A percentile compares a stretch with the other conserved stretches of the same genome.
phyloP scores from a whole-genome alignment of 2,329 filamentous ascomycete genomes.

The Talaromyces sp. region DNA sequence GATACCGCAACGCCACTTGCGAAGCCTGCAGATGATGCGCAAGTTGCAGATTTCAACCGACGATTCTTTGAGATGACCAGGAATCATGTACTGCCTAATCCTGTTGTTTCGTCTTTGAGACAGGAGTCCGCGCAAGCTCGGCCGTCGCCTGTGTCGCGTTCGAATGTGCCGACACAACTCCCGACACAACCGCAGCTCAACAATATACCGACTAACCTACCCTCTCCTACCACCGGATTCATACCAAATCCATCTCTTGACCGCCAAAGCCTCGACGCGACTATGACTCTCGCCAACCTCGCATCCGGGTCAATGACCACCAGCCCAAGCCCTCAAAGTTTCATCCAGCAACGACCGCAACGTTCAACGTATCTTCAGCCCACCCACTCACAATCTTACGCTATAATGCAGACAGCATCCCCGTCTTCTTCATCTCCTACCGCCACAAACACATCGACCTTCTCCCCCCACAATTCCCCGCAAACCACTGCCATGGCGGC shows the following conservation, averaged over 20 bases:
- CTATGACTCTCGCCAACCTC: conserved; percentile 18
- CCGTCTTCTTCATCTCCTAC: not conserved
- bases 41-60: conserved; percentile 31
- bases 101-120: conserved; percentile 20
- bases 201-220: not conserved
- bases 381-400: not conserved
- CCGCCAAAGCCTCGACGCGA: conserved; percentile 14
- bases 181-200: conserved; percentile 12
- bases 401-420: not conserved
- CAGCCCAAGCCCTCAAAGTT: not conserved
- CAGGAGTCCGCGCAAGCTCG: conserved; percentile 24
- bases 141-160: conserved; percentile 22
- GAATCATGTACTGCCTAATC: conserved; percentile 28
- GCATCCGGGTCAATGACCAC: conserved; percentile 1
- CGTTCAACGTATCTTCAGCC: not conserved
- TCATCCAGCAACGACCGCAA: conserved; percentile 6
- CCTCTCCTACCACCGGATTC: not conserved
- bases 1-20: not conserved
- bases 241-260: conserved; percentile 7
- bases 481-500: not conserved
- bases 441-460: not conserved
- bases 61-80: conserved; percentile 37
- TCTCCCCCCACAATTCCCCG: not conserved
- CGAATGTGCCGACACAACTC: conserved; percentile 19
- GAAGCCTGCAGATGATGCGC: not conserved